Evolutionary conservation across 2,329 filamentous ascomycete genomes (phyloP), one percentile per base, ranked within the genome.

Genomic region (Penicillium sp.): DNA sequence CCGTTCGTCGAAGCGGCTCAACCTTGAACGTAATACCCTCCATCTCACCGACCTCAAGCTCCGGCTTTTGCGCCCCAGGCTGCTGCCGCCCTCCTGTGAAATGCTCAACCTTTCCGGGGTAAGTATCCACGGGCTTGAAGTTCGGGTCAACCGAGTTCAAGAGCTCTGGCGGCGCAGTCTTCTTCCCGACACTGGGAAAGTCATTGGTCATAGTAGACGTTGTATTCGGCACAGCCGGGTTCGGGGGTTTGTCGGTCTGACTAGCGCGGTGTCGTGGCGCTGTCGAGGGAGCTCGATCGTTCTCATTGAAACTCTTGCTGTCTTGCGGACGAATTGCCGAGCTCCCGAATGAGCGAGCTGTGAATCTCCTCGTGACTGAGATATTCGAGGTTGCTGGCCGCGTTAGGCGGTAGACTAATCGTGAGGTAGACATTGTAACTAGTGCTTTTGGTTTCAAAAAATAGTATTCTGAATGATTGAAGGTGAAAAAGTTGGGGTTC

Each of bases 11-110:
- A 68, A 98, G 79, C n/a, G 95, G 95, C 83, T 96, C 92, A 72
- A 98, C 89, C 76, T 88, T 91, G 81, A 98, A 97, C 62, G 86
- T 86, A 66, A 90, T 91, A 68, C 92, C 92, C 76, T 96, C 88
- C 73, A 97, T 88, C 83, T 97, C 92, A 73, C 92, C 93, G 71
- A 95, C 91, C 49, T 83, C 88, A 64, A 96, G 85, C 69, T 97
- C 92, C 63, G 84, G 78, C 73, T 86, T 86, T 67, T 71, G 78
- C 71, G 84, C 79, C 3, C 79, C 79, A 50, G 77, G 78, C 59
- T 81, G 75, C 75, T 89, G 87, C 13, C 85, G 86, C 51, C 86
- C 86, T 31, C 88, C 88, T 0, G 86, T 90, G 84, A 89, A 88
- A 64, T 84, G 81, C 72, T 89, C 83, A 8, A 87, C 87, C 71